These are phyloP conservation scores for Geotrichum candidum DNA, from an alignment of 1,139 yeast genomes.

Conservation along the genomic window DNA sequence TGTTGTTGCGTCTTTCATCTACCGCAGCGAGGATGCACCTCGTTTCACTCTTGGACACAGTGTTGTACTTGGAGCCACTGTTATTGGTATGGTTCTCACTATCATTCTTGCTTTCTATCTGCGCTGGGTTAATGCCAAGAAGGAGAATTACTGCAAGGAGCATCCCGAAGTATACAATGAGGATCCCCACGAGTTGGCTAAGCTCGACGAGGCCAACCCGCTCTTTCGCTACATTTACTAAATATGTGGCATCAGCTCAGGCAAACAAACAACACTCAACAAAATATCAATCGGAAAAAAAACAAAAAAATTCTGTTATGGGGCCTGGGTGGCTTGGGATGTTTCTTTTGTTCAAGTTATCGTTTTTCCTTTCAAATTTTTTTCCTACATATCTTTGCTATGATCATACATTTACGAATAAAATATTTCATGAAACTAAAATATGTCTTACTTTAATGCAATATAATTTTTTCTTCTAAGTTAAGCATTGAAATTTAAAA, in stretches of 20 bases:
- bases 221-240: conserved; percentile 7
- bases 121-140: conserved; percentile 1
- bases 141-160: conserved; percentile 8
- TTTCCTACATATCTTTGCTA: no score
- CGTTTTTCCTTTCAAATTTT: no score
- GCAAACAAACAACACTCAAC: no score
- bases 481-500: no score
- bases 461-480: no score
- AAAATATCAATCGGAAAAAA: no score
- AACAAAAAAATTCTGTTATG: not conserved
- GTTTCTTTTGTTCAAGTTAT: not conserved
- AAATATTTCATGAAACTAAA: no score
- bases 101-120: not conserved
- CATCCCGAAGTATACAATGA: conserved; percentile 11
- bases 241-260: no score
- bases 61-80: conserved; percentile 1
- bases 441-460: no score
- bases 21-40: conserved; percentile 23
- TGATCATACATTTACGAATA: no score
- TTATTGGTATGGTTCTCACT: not conserved
- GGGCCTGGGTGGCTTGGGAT: not conserved
- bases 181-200: conserved; percentile 12
- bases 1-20: conserved; percentile 39
- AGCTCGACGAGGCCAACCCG: conserved; percentile 9
- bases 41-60: conserved; percentile 14